Percentiles rank a stretch among this genome's conserved stretches.
Conservation (phyloP, 768 basidiomycete genomes). For the Galerina sulciceps region DNA sequence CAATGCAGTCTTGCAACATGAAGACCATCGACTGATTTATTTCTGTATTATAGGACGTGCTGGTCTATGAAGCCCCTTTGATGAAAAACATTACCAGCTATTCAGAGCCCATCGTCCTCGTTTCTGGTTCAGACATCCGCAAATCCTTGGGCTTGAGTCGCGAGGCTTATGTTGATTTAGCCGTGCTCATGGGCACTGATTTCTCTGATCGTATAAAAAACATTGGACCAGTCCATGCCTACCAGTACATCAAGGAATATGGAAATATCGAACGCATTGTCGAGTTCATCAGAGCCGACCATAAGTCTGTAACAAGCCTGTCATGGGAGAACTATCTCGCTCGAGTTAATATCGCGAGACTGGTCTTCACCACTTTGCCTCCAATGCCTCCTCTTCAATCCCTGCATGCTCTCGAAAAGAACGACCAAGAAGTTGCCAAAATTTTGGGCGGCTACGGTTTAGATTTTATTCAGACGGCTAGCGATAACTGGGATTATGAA, state of each 20-base stretch:
- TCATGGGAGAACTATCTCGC: constrained; percentile 58
- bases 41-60: constrained; percentile 62
- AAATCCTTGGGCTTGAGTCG: constrained; percentile 58
- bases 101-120: constrained; percentile 59
- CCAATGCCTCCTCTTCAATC: constrained; percentile 48
- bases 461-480: constrained; percentile 30
- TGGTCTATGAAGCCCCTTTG: constrained; percentile 82
- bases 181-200: constrained; percentile 87
- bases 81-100: constrained; percentile 75
- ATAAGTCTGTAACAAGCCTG: constrained; percentile 54
- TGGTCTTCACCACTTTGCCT: constrained; percentile 69
- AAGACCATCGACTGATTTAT: not conserved
- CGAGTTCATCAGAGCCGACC: constrained; percentile 67
- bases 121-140: constrained; percentile 70
- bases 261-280: constrained; percentile 66
- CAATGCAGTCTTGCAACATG: not conserved
- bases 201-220: constrained; percentile 85
- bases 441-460: constrained; percentile 58
- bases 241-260: constrained; percentile 73
- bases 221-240: constrained; percentile 78
- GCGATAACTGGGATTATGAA: constrained; percentile 45
- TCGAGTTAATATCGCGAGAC: constrained; percentile 64
- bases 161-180: constrained; percentile 77
- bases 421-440: constrained; percentile 46
- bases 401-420: constrained; percentile 37